phyloP scores from a whole-genome alignment of 495 filamentous ascomycete genomes.

The Xylaria scruposa region DNA sequence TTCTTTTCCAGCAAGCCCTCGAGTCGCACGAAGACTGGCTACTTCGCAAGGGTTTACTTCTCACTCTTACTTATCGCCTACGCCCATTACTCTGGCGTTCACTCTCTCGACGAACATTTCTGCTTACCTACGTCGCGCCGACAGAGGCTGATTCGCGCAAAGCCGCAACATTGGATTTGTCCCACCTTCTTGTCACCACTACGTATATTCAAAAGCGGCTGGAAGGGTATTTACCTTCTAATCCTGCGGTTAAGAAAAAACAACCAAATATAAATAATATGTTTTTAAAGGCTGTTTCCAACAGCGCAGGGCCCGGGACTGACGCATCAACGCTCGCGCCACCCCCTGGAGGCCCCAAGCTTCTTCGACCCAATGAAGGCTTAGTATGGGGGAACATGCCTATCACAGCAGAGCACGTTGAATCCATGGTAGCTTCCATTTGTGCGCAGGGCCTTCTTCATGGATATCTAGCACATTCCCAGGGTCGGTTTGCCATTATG shows the following conservation, averaged over 20 bases:
- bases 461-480: slow-evolving; percentile 82
- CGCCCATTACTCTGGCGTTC: slow-evolving; percentile 86
- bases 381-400: slow-evolving; percentile 59
- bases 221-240: slow-evolving; percentile 55
- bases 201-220: slow-evolving; percentile 57
- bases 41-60: slow-evolving; percentile 72
- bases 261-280: slow-evolving; percentile 41
- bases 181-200: slow-evolving; percentile 60
- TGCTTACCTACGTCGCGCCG: slow-evolving; percentile 61
- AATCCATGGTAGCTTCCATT: slow-evolving; percentile 76
- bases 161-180: slow-evolving; percentile 63
- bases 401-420: slow-evolving; percentile 70
- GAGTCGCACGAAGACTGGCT: slow-evolving; percentile 69
- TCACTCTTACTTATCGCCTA: slow-evolving; percentile 72
- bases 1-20: slow-evolving; percentile 74
- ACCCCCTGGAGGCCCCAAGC: slow-evolving; percentile 54
- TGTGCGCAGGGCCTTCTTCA: slow-evolving; percentile 83
- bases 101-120: slow-evolving; percentile 76
- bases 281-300: slow-evolving; percentile 50
- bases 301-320: slow-evolving; percentile 40
- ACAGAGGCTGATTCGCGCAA: slow-evolving; percentile 57
- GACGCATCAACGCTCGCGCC: slow-evolving; percentile 44
- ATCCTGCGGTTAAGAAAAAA: slow-evolving; percentile 32
- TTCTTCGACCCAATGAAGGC: slow-evolving; percentile 55
- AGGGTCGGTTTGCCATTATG: slow-evolving; percentile 78